Base-by-base conservation (phyloP, 495 filamentous ascomycete genomes). In the Daldinia bambusicola region DNA sequence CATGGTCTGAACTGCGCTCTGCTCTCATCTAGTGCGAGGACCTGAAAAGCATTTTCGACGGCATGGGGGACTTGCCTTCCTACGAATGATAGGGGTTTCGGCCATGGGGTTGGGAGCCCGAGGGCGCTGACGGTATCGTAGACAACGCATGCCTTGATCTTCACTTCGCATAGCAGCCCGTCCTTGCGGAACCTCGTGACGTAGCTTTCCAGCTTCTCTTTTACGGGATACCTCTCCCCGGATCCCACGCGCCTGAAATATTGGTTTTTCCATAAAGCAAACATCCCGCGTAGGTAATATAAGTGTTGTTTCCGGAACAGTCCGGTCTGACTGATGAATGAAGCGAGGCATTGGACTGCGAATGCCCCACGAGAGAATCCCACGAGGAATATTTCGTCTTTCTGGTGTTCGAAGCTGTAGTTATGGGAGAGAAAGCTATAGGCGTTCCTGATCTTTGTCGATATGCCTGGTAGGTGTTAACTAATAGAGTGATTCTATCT, bases 31-130 rank as follows among this genome's bases (percentile, higher is more conserved):
- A 93, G 83, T 0, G 89, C 90, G 1, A 93, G 80, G 13, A 90
- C 90, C 74, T 93, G 90, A 70, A 92, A 92, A 4, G 90, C 90
- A 70, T 91, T 84, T 65, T 90, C 85, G 4, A 92, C 85, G 6
- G 30, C 8, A 16, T 60, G n/a, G 5, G 50, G 57, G 40, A 59
- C 1, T 41, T 45, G 76, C 76, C 1, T 77, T 63, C 4, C 79
- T 52, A n/a, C 79, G 77, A 45, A 80, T 71, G 1, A 80, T 66
- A 12, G 77, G 74, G 14, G 79, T 75, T 30, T 61, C 26, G 36
- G 34, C 64, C 65, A 68, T 0, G 65, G 65, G 1, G 76, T 77
- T 1, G 79, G 80, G 6, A 79, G 74, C 0, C 78, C 79, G 5
- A 80, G 59, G 0, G 74, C 76, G n/a, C 80, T 79, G 1, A 81